These are phyloP conservation scores for Globisporangium canariense DNA, from an alignment of 352 stramenopile genomes.

Conservation along the genomic window DNA sequence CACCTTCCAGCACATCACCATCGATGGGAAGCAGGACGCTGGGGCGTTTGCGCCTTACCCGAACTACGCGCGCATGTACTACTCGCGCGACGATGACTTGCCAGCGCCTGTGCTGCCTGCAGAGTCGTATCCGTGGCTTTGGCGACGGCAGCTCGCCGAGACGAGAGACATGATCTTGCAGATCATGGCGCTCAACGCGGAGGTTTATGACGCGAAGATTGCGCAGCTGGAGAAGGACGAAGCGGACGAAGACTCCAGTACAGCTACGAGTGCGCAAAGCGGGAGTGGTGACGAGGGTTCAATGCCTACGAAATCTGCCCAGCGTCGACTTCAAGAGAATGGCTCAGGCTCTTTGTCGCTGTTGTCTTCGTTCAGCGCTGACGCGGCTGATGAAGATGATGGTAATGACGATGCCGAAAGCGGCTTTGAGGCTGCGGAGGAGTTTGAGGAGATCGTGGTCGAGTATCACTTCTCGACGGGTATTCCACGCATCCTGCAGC, in stretches of 20 bases:
- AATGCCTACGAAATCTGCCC: background rate
- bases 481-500: slow-evolving; percentile 36
- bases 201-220: slow-evolving; percentile 6
- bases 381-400: slow-evolving; percentile 3
- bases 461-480: slow-evolving; percentile 60
- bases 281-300: background rate
- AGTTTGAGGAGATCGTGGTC: slow-evolving; percentile 29
- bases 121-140: slow-evolving; percentile 47
- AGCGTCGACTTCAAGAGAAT: background rate
- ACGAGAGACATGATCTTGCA: slow-evolving; percentile 24
- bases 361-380: slow-evolving; percentile 6
- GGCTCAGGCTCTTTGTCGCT: background rate
- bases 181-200: slow-evolving; percentile 21
- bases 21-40: background rate
- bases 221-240: slow-evolving; percentile 1
- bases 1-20: slow-evolving; percentile 10
- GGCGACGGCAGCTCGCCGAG: slow-evolving; percentile 28
- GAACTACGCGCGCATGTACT: slow-evolving; percentile 45
- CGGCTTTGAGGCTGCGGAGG: slow-evolving; percentile 27
- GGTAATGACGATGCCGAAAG: background rate
- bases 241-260: background rate
- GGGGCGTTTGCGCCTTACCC: slow-evolving; percentile 39
- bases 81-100: slow-evolving; percentile 32
- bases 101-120: slow-evolving; percentile 32
- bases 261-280: background rate